A percentile compares a stretch with the other conserved stretches of the same genome.
Conservation (phyloP, 352 stramenopile species). For the Globisporangium irregulare region DNA sequence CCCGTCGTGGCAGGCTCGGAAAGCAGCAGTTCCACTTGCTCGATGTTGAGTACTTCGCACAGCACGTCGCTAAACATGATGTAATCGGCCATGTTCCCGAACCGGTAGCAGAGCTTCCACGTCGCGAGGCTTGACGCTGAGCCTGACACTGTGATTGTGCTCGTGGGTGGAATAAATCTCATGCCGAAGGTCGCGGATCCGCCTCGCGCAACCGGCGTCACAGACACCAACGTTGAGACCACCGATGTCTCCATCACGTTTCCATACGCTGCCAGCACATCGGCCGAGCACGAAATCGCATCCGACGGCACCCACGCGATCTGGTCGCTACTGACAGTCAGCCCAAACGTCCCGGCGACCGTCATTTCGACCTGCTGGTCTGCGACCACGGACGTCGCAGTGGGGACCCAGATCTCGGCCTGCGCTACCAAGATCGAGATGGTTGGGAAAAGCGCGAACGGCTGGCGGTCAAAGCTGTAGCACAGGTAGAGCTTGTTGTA, state of each 20-base stretch:
- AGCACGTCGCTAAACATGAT: slow-evolving; percentile 67
- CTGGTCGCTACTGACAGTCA: slow-evolving; percentile 52
- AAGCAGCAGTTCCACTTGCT: slow-evolving; percentile 34
- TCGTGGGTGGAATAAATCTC: slow-evolving; percentile 20
- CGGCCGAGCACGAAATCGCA: slow-evolving; percentile 32
- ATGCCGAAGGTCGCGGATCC: slow-evolving; percentile 34
- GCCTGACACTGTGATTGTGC: not conserved
- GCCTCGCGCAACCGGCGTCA: slow-evolving; percentile 29
- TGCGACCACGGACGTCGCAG: slow-evolving; percentile 47
- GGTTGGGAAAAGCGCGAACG: slow-evolving; percentile 43
- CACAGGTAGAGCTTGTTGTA: slow-evolving; percentile 46
- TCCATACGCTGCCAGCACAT: slow-evolving; percentile 28
- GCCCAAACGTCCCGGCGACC: slow-evolving; percentile 55
- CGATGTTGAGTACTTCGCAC: slow-evolving; percentile 53
- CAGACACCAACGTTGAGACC: slow-evolving; percentile 24
- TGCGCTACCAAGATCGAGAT: slow-evolving; percentile 35
- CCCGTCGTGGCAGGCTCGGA: slow-evolving; percentile 29
- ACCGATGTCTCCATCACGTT: slow-evolving; percentile 43
- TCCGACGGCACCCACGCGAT: slow-evolving; percentile 61
- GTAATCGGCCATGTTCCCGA: slow-evolving; percentile 44
- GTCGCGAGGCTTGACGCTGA: slow-evolving; percentile 27
- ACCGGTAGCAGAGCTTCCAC: slow-evolving; percentile 75
- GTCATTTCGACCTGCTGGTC: slow-evolving; percentile 33
- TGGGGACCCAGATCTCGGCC: slow-evolving; percentile 53
- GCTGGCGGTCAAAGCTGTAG: slow-evolving; percentile 63